These are phyloP conservation scores for Chaetomium cochliodes DNA, from an alignment of 495 filamentous ascomycete species.

Conservation along the genomic window DNA sequence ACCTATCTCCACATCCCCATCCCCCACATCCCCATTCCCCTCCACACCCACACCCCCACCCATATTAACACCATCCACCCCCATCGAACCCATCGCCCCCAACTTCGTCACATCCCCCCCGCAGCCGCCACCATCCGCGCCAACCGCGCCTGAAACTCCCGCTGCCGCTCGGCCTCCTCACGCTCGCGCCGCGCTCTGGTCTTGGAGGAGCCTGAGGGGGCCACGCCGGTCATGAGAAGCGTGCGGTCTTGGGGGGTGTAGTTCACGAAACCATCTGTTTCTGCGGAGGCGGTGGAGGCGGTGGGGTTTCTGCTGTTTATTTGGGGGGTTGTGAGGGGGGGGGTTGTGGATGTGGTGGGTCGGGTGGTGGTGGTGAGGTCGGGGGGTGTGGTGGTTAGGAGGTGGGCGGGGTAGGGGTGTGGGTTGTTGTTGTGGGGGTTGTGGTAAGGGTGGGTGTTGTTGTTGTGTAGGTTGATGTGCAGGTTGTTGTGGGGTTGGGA, in stretches of 20 bases:
- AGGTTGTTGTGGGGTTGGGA: not conserved
- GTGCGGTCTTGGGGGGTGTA: slow-evolving; percentile 80
- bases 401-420: too few species aligned
- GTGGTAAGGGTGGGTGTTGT: not conserved
- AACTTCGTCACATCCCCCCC: not conserved
- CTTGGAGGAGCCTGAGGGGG: slow-evolving; percentile 85
- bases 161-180: slow-evolving; percentile 75
- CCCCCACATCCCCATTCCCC: not conserved
- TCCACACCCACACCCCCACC: not conserved
- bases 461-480: too few species aligned
- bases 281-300: too few species aligned
- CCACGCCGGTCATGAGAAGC: slow-evolving; percentile 84
- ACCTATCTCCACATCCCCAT: not conserved
- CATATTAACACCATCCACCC: not conserved
- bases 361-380: not conserved
- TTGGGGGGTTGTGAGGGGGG: too few species aligned
- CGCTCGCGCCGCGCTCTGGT: slow-evolving; percentile 88
- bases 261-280: slow-evolving; percentile 69
- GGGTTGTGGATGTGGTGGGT: not conserved
- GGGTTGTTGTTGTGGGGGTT: not conserved
- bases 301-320: too few species aligned
- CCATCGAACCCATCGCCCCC: not conserved
- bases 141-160: slow-evolving; percentile 72
- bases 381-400: not conserved
- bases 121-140: slow-evolving; percentile 57